Evolutionary conservation across 495 filamentous ascomycete species (phyloP).

Genomic region (Penicillium lagena): DNA sequence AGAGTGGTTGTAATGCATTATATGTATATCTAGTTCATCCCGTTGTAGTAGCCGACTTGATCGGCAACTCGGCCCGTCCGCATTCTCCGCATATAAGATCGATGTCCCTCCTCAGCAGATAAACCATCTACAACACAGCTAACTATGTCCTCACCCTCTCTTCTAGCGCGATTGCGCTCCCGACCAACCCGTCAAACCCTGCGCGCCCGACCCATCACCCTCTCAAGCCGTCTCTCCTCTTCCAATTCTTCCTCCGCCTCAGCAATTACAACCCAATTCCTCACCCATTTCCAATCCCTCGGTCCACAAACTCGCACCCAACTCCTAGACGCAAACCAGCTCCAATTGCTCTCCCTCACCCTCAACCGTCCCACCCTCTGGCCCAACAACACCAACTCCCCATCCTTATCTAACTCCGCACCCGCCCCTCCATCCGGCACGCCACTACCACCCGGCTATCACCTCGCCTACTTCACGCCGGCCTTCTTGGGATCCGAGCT

Average conservation of each 20-base stretch:
- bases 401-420: conserved; percentile 24
- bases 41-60: conserved; percentile 2
- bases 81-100: conserved; percentile 8
- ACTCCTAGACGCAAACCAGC: conserved; percentile 50
- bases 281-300: conserved; percentile 32
- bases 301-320: conserved; percentile 42
- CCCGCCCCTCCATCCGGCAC: conserved; percentile 24
- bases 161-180: too few species aligned
- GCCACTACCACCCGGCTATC: conserved; percentile 57
- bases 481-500: conserved; percentile 47
- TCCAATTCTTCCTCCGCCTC: conserved; percentile 14
- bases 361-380: conserved; percentile 42
- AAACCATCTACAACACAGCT: too few species aligned
- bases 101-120: background rate
- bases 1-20: conserved; percentile 1
- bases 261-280: conserved; percentile 36
- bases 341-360: conserved; percentile 48
- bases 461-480: conserved; percentile 68
- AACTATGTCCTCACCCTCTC: too few species aligned
- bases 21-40: too few species aligned
- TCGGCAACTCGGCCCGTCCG: conserved; percentile 3
- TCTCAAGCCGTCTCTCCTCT: background rate
- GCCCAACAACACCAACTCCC: conserved; percentile 4
- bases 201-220: conserved; percentile 1
- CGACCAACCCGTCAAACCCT: background rate